A percentile compares a stretch with the other conserved stretches of the same genome.
Conservation (phyloP, 1,284 basidiomycete genomes). For the Ustilago cynodontis region DNA sequence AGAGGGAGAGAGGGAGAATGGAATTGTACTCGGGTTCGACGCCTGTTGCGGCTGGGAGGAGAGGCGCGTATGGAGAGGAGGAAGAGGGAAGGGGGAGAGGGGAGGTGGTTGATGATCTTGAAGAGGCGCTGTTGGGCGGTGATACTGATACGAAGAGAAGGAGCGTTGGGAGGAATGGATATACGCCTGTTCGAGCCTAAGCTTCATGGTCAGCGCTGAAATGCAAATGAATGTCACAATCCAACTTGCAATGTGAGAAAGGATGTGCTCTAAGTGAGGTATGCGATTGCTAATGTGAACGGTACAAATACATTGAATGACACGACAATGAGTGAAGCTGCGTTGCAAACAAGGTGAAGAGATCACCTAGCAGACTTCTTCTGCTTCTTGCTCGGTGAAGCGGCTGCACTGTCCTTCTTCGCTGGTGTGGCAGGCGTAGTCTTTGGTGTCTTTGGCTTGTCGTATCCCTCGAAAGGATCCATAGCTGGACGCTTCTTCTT, state of each 20-base stretch:
- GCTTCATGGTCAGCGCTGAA: neutral
- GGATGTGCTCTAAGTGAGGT: neutral
- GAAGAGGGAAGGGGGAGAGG: constrained; percentile 9
- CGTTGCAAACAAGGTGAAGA: neutral
- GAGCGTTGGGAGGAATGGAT: constrained; percentile 36
- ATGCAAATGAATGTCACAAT: neutral
- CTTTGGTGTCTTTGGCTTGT: constrained; percentile 43
- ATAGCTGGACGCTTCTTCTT: constrained; percentile 49
- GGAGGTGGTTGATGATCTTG: constrained; percentile 31
- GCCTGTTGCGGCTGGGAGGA: constrained; percentile 14
- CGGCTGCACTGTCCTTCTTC: constrained; percentile 18
- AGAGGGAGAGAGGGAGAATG: constrained; percentile 2
- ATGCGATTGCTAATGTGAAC: constrained; percentile 18
- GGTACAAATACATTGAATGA: constrained; percentile 34
- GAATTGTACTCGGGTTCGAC: constrained; percentile 31
- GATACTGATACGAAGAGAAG: constrained; percentile 17
- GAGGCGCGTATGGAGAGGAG: constrained; percentile 8
- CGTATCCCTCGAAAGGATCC: constrained; percentile 55
- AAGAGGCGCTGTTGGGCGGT: constrained; percentile 32
- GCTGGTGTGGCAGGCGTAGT: constrained; percentile 9
- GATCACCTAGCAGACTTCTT: constrained; percentile 31
- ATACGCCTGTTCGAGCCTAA: constrained; percentile 22
- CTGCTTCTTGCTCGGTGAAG: constrained; percentile 32
- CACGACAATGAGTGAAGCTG: neutral
- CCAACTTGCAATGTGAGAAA: neutral